Evolutionary conservation across 2,329 filamentous ascomycete species (phyloP).

Genomic region (Beauveria scarabaeidicola): DNA sequence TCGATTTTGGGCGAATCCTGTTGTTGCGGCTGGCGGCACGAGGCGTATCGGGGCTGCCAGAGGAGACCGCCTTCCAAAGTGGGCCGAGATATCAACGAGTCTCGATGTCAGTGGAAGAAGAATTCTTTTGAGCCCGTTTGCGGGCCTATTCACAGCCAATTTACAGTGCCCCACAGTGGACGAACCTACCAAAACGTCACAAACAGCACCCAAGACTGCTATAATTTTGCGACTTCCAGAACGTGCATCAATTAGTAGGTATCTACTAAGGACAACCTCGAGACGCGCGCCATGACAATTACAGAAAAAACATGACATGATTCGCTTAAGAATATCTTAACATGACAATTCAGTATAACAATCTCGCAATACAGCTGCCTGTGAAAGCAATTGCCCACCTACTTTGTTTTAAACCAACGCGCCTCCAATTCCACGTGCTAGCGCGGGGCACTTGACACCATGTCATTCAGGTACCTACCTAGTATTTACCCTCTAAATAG

Average conservation of each 20-base stretch:
- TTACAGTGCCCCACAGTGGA: not conserved
- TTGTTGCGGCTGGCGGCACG: not conserved
- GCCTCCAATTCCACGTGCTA: not conserved
- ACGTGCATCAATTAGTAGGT: too few relatives aligned
- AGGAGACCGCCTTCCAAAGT: slow-evolving; percentile 9
- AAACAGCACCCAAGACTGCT: not conserved
- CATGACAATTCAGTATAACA: too few relatives aligned
- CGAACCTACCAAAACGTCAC: not conserved
- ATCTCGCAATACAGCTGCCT: not conserved
- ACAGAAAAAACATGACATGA: too few relatives aligned
- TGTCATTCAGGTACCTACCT: too few relatives aligned
- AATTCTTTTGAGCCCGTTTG: not conserved
- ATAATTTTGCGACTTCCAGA: not conserved
- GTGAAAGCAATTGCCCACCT: not conserved
- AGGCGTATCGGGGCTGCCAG: not conserved
- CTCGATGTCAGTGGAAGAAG: too few relatives aligned
- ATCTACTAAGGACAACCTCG: too few relatives aligned
- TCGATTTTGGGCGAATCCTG: not conserved
- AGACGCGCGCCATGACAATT: not conserved
- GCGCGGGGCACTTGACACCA: slow-evolving; percentile 10
- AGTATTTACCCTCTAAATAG: too few relatives aligned
- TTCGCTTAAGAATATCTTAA: too few relatives aligned
- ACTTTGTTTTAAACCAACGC: not conserved
- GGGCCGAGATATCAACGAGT: not conserved
- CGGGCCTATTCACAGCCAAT: not conserved